Evolutionary conservation across 352 stramenopile species (phyloP), one percentile per base, ranked within the genome.

Genomic region (Phytopythium aichiense): DNA sequence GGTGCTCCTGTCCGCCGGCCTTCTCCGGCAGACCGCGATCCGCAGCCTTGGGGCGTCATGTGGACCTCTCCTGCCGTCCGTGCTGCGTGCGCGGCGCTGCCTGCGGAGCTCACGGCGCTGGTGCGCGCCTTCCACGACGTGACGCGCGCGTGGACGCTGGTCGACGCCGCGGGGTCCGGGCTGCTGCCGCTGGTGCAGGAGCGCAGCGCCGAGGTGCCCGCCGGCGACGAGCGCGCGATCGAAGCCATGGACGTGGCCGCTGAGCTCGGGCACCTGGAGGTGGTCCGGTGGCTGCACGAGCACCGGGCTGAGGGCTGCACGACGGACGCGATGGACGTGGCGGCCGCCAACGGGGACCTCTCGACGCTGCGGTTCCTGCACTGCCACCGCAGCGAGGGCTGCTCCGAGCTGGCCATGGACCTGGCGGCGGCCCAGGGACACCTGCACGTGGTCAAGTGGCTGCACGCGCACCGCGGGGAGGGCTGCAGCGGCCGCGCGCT

Each of bases 211-310:
- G 57, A 49, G 1, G 37, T 42, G n/a, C 62, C 67, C 5, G 28
- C n/a, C 1, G 64, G 30, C 4, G 38, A 50, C 2, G 60, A 46
- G 7, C 52, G 16, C 15, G 56, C 53, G n/a, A n/a, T 33, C 9
- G 53, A 58, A 7, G 73, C 79, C 33, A 89, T 89, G 75, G 79
- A 89, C 65, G 69, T 72, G 30, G 77, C 79, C 1, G 77, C 79
- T 22, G 79, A 87, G 60, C 84, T 86, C 42, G 79, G 75, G 13
- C 79, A 87, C 58, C 48, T 87, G 9, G 54, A 77, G 1, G 67
- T 92, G 6, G 73, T 91, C 23, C 61, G 80, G 58, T 91, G 78
- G 77, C 67, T 91, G 12, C 82, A 91, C n/a, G 46, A 52, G 2
- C 65, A 89, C 54, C 71, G 77, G 7, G 64, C 20, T 1, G 79